Percentiles rank a stretch among this genome's conserved stretches.
These are phyloP conservation scores for Raphanus hybrid DNA, from an alignment of 441 rosid genomes.

Conservation along the genomic window DNA sequence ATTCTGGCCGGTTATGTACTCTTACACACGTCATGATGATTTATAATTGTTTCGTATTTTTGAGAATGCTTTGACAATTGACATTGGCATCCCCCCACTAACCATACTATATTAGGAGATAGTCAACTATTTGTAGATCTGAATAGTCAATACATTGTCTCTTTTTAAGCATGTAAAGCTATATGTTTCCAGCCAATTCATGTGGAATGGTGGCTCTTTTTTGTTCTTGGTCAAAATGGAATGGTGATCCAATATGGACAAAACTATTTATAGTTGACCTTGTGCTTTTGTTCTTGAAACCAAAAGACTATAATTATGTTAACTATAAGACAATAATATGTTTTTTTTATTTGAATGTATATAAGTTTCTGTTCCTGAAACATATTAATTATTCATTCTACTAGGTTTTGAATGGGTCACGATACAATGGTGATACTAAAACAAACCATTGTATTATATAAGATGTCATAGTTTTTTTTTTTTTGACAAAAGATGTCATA, in stretches of 20 bases:
- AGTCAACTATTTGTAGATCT: neutral
- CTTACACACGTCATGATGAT: slow-evolving; percentile 9
- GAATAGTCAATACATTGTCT: neutral
- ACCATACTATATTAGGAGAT: neutral
- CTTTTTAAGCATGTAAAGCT: neutral
- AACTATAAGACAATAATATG: no score
- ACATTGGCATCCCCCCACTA: neutral
- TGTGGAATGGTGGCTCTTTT: neutral
- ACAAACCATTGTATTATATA: no score
- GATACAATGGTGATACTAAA: no score
- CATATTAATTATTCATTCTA: no score
- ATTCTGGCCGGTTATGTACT: neutral
- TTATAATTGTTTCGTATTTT: neutral
- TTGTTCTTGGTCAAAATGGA: neutral
- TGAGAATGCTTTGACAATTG: slow-evolving; percentile 14
- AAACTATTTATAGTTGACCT: neutral
- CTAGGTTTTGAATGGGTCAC: no score
- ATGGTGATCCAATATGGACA: neutral
- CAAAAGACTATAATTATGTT: neutral
- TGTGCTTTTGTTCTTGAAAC: slow-evolving; percentile 2
- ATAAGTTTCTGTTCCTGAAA: no score
- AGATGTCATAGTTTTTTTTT: no score
- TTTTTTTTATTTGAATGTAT: no score
- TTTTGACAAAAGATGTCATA: no score
- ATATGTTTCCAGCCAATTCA: neutral